These are phyloP conservation scores for Neonectria hederae DNA, from an alignment of 2,329 filamentous ascomycete species.

Conservation along the genomic window DNA sequence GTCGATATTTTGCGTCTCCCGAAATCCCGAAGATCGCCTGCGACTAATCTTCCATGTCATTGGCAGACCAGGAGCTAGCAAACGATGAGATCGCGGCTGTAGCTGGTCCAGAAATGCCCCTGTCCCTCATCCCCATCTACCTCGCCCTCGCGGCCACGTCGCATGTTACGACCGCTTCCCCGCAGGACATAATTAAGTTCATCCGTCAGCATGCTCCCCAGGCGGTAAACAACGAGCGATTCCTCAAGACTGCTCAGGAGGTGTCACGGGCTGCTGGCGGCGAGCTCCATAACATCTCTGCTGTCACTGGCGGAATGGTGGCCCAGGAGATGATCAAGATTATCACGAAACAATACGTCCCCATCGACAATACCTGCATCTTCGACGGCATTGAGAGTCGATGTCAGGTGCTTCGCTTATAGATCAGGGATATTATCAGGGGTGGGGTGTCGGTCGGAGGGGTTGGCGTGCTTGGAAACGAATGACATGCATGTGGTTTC, in stretches of 20 bases:
- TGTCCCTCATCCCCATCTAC: slow-evolving; percentile 75
- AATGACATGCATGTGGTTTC: not conserved
- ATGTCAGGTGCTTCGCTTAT: slow-evolving; percentile 67
- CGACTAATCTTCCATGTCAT: slow-evolving; percentile 3
- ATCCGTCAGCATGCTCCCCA: slow-evolving; percentile 56
- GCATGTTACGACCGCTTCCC: slow-evolving; percentile 54
- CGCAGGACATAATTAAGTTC: slow-evolving; percentile 63
- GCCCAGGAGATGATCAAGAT: slow-evolving; percentile 98
- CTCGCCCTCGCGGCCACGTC: slow-evolving; percentile 69
- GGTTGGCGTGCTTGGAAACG: not conserved
- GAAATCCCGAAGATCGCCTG: not conserved
- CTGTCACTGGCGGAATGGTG: slow-evolving; percentile 87
- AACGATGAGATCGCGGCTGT: slow-evolving; percentile 64
- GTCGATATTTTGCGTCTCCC: slow-evolving; percentile 37
- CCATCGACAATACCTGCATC: slow-evolving; percentile 75
- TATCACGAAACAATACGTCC: slow-evolving; percentile 77
- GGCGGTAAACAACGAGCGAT: slow-evolving; percentile 59
- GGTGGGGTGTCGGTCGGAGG: not conserved
- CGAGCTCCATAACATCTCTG: slow-evolving; percentile 92
- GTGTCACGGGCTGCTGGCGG: slow-evolving; percentile 80
- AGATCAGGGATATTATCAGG: slow-evolving; percentile 3
- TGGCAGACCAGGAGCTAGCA: slow-evolving; percentile 61
- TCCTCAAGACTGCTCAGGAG: slow-evolving; percentile 68
- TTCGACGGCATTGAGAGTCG: slow-evolving; percentile 74
- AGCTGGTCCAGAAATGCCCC: slow-evolving; percentile 57